Base-by-base conservation (phyloP, 2,329 filamentous ascomycete genomes). In the Penicillium sp. region DNA sequence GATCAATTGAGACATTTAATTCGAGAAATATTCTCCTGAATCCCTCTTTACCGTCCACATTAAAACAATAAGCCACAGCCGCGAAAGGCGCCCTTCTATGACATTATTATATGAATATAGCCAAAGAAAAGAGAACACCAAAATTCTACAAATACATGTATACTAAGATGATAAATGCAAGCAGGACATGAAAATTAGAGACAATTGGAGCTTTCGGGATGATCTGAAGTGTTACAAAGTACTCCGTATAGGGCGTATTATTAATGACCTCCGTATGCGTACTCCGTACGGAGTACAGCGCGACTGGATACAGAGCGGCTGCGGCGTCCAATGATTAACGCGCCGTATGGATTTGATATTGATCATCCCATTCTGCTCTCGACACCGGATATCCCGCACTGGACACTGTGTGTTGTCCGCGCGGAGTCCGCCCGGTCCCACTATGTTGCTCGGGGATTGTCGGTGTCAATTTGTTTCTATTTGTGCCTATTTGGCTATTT, bases 271-370 rank as follows among this genome's bases (percentile, higher is more conserved):
- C 13, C 35, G 46, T 49, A 38, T 18, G 44, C 22, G 26, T 29
- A 29, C 26, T 29, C 26, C 26, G 18, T 53, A 57, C 53, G 50
- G 53, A 8, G 18, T 53, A 57, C 53, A 53, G 53, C 57, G 53
- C 44, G 38, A 47, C 55, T 61, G 62, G 61, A 61, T 57, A 48
- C 48, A 32, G 20, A 57, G 63, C 63, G 63, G 63, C 57, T 64
- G 61, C 62, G 60, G 63, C 62, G 57, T 63, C 63, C 63, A 65
- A 64, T 66, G 61, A 58, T 53, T 51, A 49, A 29, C 44, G 38
- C 55, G 60, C 55, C 53, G 55, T 56, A 61, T 57, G 45, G n/a
- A 60, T 56, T 63, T 63, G 60, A 63, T 65, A 64, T 63, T 48
- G 59, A 60, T 64, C 60, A 62, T 59, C 61, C 54, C 54, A 54